Conservation (phyloP, 768 basidiomycete genomes). For the Cystoderma amianthinum region DNA sequence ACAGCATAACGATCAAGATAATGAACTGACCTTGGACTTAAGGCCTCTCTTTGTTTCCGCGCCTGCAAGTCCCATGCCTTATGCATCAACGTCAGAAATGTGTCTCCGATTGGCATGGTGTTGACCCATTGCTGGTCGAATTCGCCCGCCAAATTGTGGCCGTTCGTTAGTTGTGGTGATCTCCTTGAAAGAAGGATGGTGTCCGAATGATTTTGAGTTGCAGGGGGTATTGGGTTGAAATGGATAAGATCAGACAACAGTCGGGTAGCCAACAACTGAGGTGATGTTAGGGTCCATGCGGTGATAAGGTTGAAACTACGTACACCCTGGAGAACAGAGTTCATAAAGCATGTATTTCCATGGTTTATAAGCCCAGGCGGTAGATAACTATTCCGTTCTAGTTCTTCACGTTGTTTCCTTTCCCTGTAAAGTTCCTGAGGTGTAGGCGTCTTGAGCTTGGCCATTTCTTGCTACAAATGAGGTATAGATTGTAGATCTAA, state of each 20-base stretch:
- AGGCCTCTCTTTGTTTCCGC: constrained; percentile 35
- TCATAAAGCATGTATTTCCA: constrained; percentile 94
- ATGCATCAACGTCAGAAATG: constrained; percentile 53
- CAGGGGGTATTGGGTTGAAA: constrained; percentile 41
- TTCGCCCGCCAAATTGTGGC: constrained; percentile 44
- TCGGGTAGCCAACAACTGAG: constrained; percentile 60
- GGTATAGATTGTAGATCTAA: too few species aligned
- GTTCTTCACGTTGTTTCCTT: constrained; percentile 54
- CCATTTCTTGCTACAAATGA: too few species aligned
- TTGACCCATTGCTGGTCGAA: constrained; percentile 48
- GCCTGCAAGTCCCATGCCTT: constrained; percentile 62
- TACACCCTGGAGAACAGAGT: constrained; percentile 87
- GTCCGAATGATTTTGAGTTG: constrained; percentile 29
- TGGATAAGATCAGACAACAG: constrained; percentile 51
- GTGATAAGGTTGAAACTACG: constrained; percentile 18
- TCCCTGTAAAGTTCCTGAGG: constrained; percentile 60
- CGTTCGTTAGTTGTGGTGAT: constrained; percentile 68
- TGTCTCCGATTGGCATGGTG: constrained; percentile 66
- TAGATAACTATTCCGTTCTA: constrained; percentile 49
- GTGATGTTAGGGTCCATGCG: neutral
- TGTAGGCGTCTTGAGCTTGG: constrained; percentile 46
- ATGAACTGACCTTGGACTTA: constrained; percentile 64
- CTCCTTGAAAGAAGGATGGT: constrained; percentile 36
- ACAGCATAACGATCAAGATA: neutral
- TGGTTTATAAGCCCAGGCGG: constrained; percentile 77